Conservation (phyloP, 345 rosid species). For the Arabidopsis thaliana region DNA sequence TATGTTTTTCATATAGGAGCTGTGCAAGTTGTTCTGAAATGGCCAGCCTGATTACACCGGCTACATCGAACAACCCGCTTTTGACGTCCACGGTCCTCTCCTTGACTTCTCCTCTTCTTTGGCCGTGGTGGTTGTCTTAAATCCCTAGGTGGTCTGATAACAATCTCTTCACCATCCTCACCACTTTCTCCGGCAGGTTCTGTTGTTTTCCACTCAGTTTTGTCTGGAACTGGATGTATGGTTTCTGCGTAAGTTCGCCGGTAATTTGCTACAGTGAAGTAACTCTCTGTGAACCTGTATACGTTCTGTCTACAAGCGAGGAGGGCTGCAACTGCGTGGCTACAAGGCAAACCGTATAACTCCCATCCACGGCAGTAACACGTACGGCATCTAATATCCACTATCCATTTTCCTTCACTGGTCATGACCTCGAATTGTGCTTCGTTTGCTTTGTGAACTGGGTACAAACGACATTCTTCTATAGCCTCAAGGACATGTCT, state of each 20-base stretch:
- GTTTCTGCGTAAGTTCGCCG: constrained; percentile 85
- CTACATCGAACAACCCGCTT: constrained; percentile 96
- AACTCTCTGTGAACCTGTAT: constrained; percentile 80
- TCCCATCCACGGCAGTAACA: constrained; percentile 97
- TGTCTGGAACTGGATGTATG: constrained; percentile 94
- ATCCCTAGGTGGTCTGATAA: constrained; percentile 76
- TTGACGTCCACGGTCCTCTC: constrained; percentile 83
- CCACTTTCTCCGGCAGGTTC: constrained; percentile 55
- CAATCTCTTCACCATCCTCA: constrained; percentile 51
- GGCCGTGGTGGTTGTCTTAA: constrained; percentile 83
- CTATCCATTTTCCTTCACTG: constrained; percentile 62
- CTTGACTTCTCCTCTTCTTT: constrained; percentile 85
- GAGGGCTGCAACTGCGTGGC: constrained; percentile 96
- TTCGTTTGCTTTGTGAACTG: constrained; percentile 78
- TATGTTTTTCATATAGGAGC: constrained; percentile 65
- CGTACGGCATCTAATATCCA: constrained; percentile 70
- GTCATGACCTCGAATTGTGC: constrained; percentile 73
- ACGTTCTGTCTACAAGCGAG: constrained; percentile 94
- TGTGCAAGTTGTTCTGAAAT: constrained; percentile 97
- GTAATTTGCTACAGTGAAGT: constrained; percentile 92
- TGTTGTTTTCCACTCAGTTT: constrained; percentile 73
- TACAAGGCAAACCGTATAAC: constrained; percentile 89
- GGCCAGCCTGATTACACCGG: constrained; percentile 94
- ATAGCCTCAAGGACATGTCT: constrained; percentile 72
- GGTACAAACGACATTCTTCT: constrained; percentile 63